phyloP scores from a whole-genome alignment of 2,329 filamentous ascomycete species.

The Trichophyton schoenleinii region DNA sequence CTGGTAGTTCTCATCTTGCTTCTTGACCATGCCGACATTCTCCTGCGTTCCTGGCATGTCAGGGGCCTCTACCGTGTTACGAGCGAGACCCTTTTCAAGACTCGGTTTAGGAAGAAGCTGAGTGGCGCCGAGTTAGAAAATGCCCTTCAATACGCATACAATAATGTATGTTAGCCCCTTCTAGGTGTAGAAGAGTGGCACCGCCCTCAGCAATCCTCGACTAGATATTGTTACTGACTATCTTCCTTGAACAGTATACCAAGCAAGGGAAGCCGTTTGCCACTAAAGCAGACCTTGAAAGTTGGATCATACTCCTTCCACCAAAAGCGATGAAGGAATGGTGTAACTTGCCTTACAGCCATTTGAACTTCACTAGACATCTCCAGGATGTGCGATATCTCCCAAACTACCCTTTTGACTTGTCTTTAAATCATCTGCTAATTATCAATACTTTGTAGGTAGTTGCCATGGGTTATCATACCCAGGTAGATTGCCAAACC shows the following conservation, averaged over 20 bases:
- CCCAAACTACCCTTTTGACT: background rate
- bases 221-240: background rate
- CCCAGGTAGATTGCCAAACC: background rate
- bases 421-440: no score
- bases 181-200: no score
- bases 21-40: background rate
- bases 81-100: background rate
- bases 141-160: background rate
- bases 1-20: background rate
- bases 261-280: slow-evolving; percentile 1
- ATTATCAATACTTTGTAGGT: background rate
- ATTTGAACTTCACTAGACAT: background rate
- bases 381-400: background rate
- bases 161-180: background rate
- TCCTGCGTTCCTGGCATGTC: background rate
- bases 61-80: background rate
- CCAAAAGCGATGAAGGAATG: background rate
- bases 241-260: background rate
- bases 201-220: no score
- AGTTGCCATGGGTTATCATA: background rate
- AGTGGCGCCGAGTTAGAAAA: background rate
- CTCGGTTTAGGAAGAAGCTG: background rate
- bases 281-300: background rate
- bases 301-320: background rate
- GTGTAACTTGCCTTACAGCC: background rate